phyloP scores from a whole-genome alignment of 192 early-diverging fungal genomes.

The Glomus cerebriforme region DNA sequence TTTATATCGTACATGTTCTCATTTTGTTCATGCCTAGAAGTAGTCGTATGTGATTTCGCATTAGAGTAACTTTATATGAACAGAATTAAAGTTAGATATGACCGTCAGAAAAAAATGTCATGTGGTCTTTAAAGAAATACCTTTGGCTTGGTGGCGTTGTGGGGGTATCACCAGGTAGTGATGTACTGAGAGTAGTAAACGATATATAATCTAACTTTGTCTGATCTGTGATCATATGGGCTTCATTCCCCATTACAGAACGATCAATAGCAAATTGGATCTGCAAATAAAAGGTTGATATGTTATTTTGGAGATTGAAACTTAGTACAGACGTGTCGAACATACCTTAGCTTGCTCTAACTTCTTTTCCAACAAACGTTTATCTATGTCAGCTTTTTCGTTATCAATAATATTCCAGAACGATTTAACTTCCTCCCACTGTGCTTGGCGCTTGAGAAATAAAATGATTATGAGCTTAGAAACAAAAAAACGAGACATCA shows the following conservation, averaged over 20 bases:
- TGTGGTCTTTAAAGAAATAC: constrained; percentile 22
- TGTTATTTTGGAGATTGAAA: background rate
- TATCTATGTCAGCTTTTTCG: background rate
- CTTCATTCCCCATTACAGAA: constrained; percentile 2
- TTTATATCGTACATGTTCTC: too few species aligned
- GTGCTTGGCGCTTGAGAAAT: constrained; percentile 12
- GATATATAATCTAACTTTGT: constrained; percentile 17
- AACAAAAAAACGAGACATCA: background rate
- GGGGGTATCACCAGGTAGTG: too few species aligned
- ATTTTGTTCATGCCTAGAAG: too few species aligned
- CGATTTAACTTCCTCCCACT: background rate
- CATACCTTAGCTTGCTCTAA: background rate
- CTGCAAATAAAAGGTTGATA: background rate
- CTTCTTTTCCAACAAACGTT: background rate
- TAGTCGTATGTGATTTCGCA: background rate
- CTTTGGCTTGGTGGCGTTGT: constrained; percentile 6
- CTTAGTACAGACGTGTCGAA: background rate
- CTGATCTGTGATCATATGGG: constrained; percentile 6
- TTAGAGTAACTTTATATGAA: background rate
- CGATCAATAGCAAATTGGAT: constrained; percentile 15
- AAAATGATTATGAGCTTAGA: background rate
- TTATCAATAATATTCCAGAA: constrained; percentile 2
- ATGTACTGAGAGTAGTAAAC: too few species aligned
- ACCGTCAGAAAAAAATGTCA: background rate
- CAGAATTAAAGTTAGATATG: background rate